Evolutionary conservation across 768 basidiomycete species (phyloP).

Genomic region (Tephrocybe sp.): DNA sequence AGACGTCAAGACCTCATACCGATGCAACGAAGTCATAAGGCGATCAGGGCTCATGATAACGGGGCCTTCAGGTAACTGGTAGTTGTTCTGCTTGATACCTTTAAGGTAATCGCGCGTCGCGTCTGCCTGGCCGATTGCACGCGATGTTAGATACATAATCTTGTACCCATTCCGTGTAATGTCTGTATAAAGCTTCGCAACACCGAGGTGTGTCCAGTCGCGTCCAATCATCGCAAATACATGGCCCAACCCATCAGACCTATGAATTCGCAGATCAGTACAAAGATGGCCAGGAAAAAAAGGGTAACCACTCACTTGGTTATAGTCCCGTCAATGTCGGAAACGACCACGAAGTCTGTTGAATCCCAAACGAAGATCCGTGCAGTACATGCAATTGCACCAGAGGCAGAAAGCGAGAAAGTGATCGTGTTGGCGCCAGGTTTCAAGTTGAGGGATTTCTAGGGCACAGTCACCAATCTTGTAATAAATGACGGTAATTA

Average conservation of each 20-base stretch:
- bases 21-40: slow-evolving; percentile 89
- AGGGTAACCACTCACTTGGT: slow-evolving; percentile 66
- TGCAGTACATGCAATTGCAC: slow-evolving; percentile 81
- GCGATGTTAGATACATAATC: slow-evolving; percentile 95
- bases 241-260: slow-evolving; percentile 94
- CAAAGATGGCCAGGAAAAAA: not conserved
- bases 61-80: slow-evolving; percentile 95
- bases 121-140: slow-evolving; percentile 97
- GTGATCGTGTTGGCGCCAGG: slow-evolving; percentile 89
- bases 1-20: slow-evolving; percentile 45
- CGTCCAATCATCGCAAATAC: slow-evolving; percentile 97
- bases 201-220: slow-evolving; percentile 97
- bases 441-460: slow-evolving; percentile 86
- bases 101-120: slow-evolving; percentile 93
- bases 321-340: slow-evolving; percentile 98
- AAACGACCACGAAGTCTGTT: slow-evolving; percentile 87
- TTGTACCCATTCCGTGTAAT: slow-evolving; percentile 95
- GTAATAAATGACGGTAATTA: not conserved
- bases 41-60: slow-evolving; percentile 99
- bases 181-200: slow-evolving; percentile 96
- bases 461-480: slow-evolving; percentile 1
- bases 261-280: slow-evolving; percentile 23
- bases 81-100: slow-evolving; percentile 93
- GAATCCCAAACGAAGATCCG: slow-evolving; percentile 95
- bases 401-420: slow-evolving; percentile 86